Conservation (phyloP, 2,329 filamentous ascomycete genomes). For the Colletotrichum tabaci region DNA sequence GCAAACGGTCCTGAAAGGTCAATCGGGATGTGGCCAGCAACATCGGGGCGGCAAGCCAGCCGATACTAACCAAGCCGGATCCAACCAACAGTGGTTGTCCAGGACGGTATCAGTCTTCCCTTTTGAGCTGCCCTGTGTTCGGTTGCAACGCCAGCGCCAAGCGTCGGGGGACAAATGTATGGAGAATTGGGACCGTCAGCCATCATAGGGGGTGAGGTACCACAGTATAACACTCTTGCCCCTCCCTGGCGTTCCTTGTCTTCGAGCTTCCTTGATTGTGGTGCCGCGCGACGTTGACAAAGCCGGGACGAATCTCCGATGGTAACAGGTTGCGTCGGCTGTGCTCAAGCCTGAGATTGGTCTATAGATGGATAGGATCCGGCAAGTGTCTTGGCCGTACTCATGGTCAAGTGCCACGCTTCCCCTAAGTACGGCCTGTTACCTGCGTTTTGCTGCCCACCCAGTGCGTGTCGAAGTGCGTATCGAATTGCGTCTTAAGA, state of each 20-base stretch:
- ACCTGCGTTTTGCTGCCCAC: slow-evolving; percentile 4
- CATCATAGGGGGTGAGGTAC: slow-evolving; percentile 18
- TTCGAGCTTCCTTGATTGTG: slow-evolving; percentile 23
- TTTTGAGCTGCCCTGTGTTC: slow-evolving; percentile 18
- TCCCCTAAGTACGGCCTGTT: not conserved
- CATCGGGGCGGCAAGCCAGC: slow-evolving; percentile 18
- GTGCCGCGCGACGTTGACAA: slow-evolving; percentile 23
- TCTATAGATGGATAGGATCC: slow-evolving; percentile 2
- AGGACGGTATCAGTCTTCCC: slow-evolving; percentile 18
- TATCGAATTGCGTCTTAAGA: not conserved
- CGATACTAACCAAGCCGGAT: slow-evolving; percentile 30
- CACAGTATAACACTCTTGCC: not conserved
- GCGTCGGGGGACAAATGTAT: slow-evolving; percentile 1
- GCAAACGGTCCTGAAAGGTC: not conserved
- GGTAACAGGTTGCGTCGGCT: not conserved
- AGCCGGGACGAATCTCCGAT: slow-evolving; percentile 6
- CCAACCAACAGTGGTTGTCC: slow-evolving; percentile 16
- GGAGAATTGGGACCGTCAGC: slow-evolving; percentile 14
- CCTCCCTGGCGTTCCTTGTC: not conserved
- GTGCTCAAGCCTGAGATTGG: slow-evolving; percentile 1
- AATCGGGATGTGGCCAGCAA: not conserved
- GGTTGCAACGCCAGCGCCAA: slow-evolving; percentile 8
- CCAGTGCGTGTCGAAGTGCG: not conserved
- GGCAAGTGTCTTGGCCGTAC: not conserved
- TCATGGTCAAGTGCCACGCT: not conserved